phyloP scores from a whole-genome alignment of 768 basidiomycete genomes.

The Leccinellum albellum region DNA sequence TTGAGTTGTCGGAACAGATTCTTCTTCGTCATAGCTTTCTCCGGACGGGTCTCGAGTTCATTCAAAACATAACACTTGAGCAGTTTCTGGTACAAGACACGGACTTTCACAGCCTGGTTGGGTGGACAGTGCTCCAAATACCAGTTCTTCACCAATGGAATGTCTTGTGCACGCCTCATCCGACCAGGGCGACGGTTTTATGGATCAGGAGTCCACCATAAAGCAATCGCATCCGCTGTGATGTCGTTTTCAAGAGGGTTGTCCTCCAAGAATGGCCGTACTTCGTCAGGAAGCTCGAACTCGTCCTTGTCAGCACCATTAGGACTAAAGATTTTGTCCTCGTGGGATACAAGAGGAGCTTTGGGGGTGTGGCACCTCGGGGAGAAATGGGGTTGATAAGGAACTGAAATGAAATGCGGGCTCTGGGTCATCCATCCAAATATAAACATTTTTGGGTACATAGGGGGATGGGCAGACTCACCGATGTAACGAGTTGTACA shows the following conservation, averaged over 20 bases:
- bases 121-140: slow-evolving; percentile 98
- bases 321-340: slow-evolving; percentile 88
- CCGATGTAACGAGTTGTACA: slow-evolving; percentile 97
- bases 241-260: slow-evolving; percentile 82
- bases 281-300: slow-evolving; percentile 75
- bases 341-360: slow-evolving; percentile 81
- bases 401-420: slow-evolving; percentile 99
- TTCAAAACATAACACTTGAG: slow-evolving; percentile 97
- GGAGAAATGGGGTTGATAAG: slow-evolving; percentile 97
- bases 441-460: slow-evolving; percentile 94
- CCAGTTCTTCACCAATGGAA: slow-evolving; percentile 97
- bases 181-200: slow-evolving; percentile 90
- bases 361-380: slow-evolving; percentile 81
- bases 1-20: slow-evolving; percentile 94
- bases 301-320: slow-evolving; percentile 83
- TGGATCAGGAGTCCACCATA: slow-evolving; percentile 99
- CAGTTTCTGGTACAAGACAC: slow-evolving; percentile 98
- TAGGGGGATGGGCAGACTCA: slow-evolving; percentile 91
- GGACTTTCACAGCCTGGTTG: slow-evolving; percentile 93
- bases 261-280: slow-evolving; percentile 77
- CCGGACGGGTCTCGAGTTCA: slow-evolving; percentile 80
- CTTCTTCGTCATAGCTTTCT: slow-evolving; percentile 98
- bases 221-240: slow-evolving; percentile 93
- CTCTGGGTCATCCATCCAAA: slow-evolving; percentile 98
- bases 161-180: slow-evolving; percentile 91